Conservation (phyloP, 306 rosid genomes). For the Medicago truncatula region MtrunA17r5.0-ANR NC_053046.1:28904001-28904500, state of each 20-base stretch:
- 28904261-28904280: slow-evolving; percentile 9
- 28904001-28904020: slow-evolving; percentile 68
- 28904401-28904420: slow-evolving; percentile 72
- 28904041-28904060: slow-evolving; percentile 71
- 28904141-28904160: slow-evolving; percentile 24
- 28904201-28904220: slow-evolving; percentile 2
- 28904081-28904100: slow-evolving; percentile 68
- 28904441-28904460: slow-evolving; percentile 66
- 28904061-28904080: slow-evolving; percentile 72
- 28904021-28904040: slow-evolving; percentile 74
- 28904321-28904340: slow-evolving; percentile 19
- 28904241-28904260: slow-evolving; percentile 9
- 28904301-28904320: slow-evolving; percentile 4
- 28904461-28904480: slow-evolving; percentile 64
- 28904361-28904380: slow-evolving; percentile 25
- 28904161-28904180: slow-evolving; percentile 3
- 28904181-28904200: slow-evolving; percentile 1
- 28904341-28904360: not conserved
- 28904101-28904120: slow-evolving; percentile 40
- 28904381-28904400: slow-evolving; percentile 20
- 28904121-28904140: slow-evolving; percentile 22
- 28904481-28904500: slow-evolving; percentile 50
- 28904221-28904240: slow-evolving; percentile 15
- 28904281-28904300: slow-evolving; percentile 13
- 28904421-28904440: slow-evolving; percentile 74